These are phyloP conservation scores for Diversispora epigaea DNA, from an alignment of 192 early-diverging fungal genomes.

Conservation along the genomic window DNA sequence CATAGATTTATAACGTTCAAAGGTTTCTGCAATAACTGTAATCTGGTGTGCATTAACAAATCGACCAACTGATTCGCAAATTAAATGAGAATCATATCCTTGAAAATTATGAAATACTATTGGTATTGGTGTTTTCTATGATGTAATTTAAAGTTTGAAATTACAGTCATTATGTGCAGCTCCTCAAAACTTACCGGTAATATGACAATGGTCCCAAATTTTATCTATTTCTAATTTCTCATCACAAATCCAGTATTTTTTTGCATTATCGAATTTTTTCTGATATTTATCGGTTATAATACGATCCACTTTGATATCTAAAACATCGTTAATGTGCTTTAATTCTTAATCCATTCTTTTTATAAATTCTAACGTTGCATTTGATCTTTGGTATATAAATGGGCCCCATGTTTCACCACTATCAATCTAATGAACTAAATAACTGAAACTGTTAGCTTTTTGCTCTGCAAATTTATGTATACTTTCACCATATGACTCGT, in stretches of 20 bases:
- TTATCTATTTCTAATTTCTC: not conserved
- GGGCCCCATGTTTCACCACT: slow-evolving; percentile 8
- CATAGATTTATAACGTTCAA: no score
- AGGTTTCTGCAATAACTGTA: not conserved
- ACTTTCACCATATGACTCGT: no score
- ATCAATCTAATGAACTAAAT: slow-evolving; percentile 10
- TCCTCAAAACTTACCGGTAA: slow-evolving; percentile 17
- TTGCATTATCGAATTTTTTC: slow-evolving; percentile 9
- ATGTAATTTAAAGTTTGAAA: not conserved
- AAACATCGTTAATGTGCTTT: slow-evolving; percentile 1
- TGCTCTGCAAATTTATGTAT: no score
- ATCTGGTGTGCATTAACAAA: slow-evolving; percentile 14
- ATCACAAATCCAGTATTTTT: slow-evolving; percentile 19
- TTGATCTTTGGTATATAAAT: slow-evolving; percentile 5
- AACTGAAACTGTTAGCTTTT: slow-evolving; percentile 7
- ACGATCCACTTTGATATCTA: slow-evolving; percentile 4
- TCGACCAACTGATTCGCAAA: slow-evolving; percentile 10
- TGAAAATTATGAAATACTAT: slow-evolving; percentile 14
- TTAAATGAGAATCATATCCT: slow-evolving; percentile 9
- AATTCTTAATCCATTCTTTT: no score
- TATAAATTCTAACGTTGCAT: slow-evolving; percentile 6
- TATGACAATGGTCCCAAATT: slow-evolving; percentile 14
- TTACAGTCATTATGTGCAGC: not conserved
- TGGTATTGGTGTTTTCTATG: slow-evolving; percentile 6
- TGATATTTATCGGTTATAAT: not conserved